Conservation (phyloP, 345 rosid species). For the Anacardium occidentale region DNA sequence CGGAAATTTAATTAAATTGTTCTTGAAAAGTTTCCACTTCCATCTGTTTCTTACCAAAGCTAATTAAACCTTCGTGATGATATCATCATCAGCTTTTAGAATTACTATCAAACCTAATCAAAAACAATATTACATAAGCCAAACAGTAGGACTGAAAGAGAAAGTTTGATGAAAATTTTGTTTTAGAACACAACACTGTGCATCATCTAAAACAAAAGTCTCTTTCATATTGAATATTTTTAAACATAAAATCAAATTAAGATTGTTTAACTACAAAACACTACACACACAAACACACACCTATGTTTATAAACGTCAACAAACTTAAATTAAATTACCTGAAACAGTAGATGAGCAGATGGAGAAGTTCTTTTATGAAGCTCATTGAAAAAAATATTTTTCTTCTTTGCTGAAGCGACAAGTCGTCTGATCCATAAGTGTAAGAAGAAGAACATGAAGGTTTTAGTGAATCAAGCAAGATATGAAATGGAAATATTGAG, state of each 20-base stretch:
- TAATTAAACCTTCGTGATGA: slow-evolving; percentile 14
- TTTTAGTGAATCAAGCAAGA: background rate
- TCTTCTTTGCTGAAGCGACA: slow-evolving; percentile 36
- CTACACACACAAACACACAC: too few relatives aligned
- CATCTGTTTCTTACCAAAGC: slow-evolving; percentile 29
- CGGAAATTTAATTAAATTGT: slow-evolving; percentile 15
- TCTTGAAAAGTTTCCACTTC: slow-evolving; percentile 37
- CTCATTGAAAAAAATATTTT: slow-evolving; percentile 49
- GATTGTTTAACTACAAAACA: background rate
- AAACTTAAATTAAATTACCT: slow-evolving; percentile 37
- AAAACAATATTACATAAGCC: background rate
- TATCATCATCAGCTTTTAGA: background rate
- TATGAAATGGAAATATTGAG: slow-evolving; percentile 10
- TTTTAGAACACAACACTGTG: too few relatives aligned
- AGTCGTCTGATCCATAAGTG: slow-evolving; percentile 36
- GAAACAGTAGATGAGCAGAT: slow-evolving; percentile 37
- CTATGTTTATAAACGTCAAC: too few relatives aligned
- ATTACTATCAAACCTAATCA: too few relatives aligned
- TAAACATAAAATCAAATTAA: background rate
- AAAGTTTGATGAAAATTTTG: background rate
- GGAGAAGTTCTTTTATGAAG: slow-evolving; percentile 34
- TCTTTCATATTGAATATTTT: slow-evolving; percentile 1
- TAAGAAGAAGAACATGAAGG: background rate
- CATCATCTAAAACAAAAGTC: slow-evolving; percentile 3
- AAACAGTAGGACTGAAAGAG: slow-evolving; percentile 10